Base-by-base conservation (phyloP, 2,329 filamentous ascomycete genomes). In the Fusarium aywerte region DNA sequence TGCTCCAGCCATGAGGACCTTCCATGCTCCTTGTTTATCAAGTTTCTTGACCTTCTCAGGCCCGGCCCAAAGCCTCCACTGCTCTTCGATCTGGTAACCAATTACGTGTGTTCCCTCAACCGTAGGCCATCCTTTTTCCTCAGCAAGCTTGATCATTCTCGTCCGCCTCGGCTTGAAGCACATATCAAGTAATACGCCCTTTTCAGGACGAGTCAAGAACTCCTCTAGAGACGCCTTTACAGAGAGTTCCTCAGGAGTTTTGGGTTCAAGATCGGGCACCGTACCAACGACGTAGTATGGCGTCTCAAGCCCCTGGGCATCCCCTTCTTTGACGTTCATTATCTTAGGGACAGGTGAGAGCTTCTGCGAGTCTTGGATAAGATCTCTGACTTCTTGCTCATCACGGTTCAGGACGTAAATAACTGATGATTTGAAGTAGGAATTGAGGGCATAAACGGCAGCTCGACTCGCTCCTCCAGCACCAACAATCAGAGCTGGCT, bases 131-230 rank as follows among this genome's bases (percentile, higher is more conserved):
- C 39, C 39, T 3, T 54, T 61, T 9, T 61, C 10, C 7, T 61
- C 58, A 0, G 58, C 56, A 0, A 61, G 5, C 9, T 54, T 61
- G 6, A 61, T 61, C 56, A 61, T 61, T 4, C 58, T 54, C 0
- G 58, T 61, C 3, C 58, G 20, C 29, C 58, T 35, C 0, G 58
- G 58, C 23, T 61, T 61, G 33, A 61, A 61, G 29, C 58, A 61
- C 58, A 61, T 61, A 7, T 61, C 58, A 10, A 61, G 58, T 0
- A 61, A 3, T 3, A 61, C 39, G 2, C 58, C 58, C 13, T 61
- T 61, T 3, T 40, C 55, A 1, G 39, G 4, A 0, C 58, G 45
- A 10, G 45, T 35, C 1, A 61, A 3, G 0, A 61, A 61, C 1
- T 45, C 56, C 0, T 61, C 45, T 5, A 61, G 9, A 3, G 49